These are phyloP conservation scores for Zygosaccharomyces sapae DNA, from an alignment of 1,139 yeast genomes.

Conservation along the genomic window DNA sequence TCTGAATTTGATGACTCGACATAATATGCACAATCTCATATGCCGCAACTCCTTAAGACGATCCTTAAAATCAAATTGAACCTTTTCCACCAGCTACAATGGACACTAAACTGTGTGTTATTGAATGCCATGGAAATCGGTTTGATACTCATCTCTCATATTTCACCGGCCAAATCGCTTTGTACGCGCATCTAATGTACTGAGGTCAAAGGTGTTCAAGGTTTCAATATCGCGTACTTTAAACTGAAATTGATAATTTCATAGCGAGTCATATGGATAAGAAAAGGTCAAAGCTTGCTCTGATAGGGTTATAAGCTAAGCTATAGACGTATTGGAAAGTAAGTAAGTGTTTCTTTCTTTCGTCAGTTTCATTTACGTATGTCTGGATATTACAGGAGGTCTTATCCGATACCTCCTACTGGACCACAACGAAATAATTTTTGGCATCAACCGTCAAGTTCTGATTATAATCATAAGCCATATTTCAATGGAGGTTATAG, in stretches of 20 bases:
- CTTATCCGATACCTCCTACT: constrained; percentile 15
- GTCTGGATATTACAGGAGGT: constrained; percentile 18
- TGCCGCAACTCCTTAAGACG: background rate
- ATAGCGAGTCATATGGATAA: background rate
- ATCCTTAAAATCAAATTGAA: background rate
- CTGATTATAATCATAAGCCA: background rate
- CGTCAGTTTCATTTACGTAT: constrained; percentile 5
- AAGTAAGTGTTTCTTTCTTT: background rate
- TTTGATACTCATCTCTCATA: background rate
- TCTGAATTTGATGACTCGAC: constrained; percentile 24
- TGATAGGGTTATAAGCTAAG: background rate
- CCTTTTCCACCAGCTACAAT: background rate
- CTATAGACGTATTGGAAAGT: background rate
- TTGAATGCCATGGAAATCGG: too few relatives aligned
- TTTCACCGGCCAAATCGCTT: background rate
- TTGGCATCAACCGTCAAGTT: constrained; percentile 7
- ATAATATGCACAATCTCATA: constrained; percentile 9
- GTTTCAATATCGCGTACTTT: constrained; percentile 3
- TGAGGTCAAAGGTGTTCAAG: constrained; percentile 1
- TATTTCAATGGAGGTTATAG: constrained; percentile 2
- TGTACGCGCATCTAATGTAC: background rate
- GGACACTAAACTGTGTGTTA: too few relatives aligned
- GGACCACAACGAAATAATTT: constrained; percentile 14
- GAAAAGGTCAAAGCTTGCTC: constrained; percentile 1
- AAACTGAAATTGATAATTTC: background rate